Base-by-base conservation (phyloP, 495 filamentous ascomycete genomes). In the Hyaloscypha hepaticicola region DNA sequence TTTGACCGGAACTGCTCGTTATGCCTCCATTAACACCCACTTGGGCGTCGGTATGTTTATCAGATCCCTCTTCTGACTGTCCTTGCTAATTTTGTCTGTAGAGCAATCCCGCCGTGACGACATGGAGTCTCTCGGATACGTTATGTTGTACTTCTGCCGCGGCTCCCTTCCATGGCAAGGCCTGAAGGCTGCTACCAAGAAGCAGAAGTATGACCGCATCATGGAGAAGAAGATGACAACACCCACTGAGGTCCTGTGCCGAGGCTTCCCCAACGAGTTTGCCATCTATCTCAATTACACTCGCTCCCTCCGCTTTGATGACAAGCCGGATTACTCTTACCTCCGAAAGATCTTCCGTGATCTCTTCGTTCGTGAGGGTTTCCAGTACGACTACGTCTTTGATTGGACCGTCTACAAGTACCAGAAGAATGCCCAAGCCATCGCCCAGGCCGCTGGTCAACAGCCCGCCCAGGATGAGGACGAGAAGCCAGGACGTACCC, bases 191-290 rank as follows among this genome's bases (percentile, higher is more conserved):
- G 96, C 96, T 70, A 99, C 96, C 60, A 98, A 99, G 87, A 98
- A 99, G 88, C 95, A 99, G 83, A 99, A 98, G 80, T 98, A 99
- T 74, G 96, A 99, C 79, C 88, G 96, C 58, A 99, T 99, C 79
- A 99, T 98, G 96, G 96, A 99, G 84, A 99, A 99, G 88, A 99
- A 99, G 90, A 98, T 99, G 96, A 99, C 95, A 11, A 99, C 96
- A 6, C 95, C 96, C 21, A 99, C 96, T 70, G 96, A 99, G 74
- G 95, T 98, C 48, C 91, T 99, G 28, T 99, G 96, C 87, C 92
- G 95, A 76, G 95, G 93, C 60, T 98, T 99, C 81, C 96, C 96
- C 70, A 98, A 99, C 75, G 96, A 98, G 80, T 99, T 99, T 75
- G 94, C 96, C 79, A 98, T 97, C 78, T 99, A 99, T 77, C 83